A percentile compares a stretch with the other conserved stretches of the same genome.
Evolutionary conservation across 495 filamentous ascomycete species (phyloP).

Genomic region (Xylaria venustula): DNA sequence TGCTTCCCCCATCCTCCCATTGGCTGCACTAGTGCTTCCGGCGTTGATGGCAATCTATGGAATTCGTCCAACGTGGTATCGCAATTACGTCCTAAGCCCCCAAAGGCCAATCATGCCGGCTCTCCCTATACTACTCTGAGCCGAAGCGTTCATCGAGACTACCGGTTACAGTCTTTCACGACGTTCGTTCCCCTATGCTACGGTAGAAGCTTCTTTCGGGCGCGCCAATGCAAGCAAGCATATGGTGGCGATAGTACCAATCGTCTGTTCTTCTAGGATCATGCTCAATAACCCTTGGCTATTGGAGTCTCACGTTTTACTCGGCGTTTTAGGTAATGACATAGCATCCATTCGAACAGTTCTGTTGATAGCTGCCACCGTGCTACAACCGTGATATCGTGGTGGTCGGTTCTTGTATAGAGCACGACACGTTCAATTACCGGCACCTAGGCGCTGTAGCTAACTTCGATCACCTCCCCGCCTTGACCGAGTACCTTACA

Average conservation of each 20-base stretch:
- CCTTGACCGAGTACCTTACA: conserved; percentile 11
- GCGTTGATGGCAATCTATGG: conserved; percentile 30
- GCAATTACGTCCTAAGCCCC: conserved; percentile 28
- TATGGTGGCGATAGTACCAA: not conserved
- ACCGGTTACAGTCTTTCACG: not conserved
- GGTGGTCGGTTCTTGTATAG: no score
- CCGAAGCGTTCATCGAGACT: not conserved
- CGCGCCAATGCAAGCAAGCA: not conserved
- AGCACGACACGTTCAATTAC: no score
- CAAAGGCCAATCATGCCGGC: conserved; percentile 29
- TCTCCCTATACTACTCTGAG: not conserved
- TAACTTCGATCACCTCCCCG: conserved; percentile 3
- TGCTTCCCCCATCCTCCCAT: conserved; percentile 12
- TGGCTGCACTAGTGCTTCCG: conserved; percentile 23
- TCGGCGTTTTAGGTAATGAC: not conserved
- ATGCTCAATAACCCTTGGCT: not conserved
- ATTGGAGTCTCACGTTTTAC: not conserved
- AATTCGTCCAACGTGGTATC: conserved; percentile 33
- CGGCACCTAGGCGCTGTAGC: not conserved
- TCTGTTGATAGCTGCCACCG: not conserved
- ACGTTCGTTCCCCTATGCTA: not conserved
- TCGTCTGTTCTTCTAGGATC: not conserved
- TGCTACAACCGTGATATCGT: no score
- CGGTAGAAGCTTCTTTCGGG: not conserved
- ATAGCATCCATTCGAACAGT: no score